phyloP scores from a whole-genome alignment of 768 basidiomycete species.

The Fomitopsis serialis region DNA sequence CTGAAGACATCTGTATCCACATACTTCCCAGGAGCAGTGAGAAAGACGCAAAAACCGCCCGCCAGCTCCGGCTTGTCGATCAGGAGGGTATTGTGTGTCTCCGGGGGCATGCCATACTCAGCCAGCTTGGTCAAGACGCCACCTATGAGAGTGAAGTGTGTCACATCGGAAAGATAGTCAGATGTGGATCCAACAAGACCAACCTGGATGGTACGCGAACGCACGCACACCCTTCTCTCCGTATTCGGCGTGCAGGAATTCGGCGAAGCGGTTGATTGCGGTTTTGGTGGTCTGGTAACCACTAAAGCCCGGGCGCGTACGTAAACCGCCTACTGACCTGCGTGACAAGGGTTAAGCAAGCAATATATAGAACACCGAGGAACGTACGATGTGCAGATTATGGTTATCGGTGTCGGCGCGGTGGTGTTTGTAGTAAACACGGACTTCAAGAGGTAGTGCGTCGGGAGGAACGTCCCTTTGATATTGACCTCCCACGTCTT shows the following conservation, averaged over 20 bases:
- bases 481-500: slow-evolving; percentile 37
- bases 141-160: not conserved
- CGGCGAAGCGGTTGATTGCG: slow-evolving; percentile 5
- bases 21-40: not conserved
- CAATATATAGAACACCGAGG: not conserved
- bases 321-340: not conserved
- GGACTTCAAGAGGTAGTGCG: not conserved
- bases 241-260: slow-evolving; percentile 6
- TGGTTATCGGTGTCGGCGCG: not conserved
- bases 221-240: slow-evolving; percentile 3
- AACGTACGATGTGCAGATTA: not conserved
- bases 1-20: not conserved
- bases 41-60: not conserved
- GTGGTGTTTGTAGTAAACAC: not conserved
- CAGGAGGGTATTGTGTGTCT: not conserved
- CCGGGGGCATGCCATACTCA: not conserved
- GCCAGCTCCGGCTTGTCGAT: not conserved
- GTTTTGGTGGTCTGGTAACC: slow-evolving; percentile 1
- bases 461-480: slow-evolving; percentile 26
- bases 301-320: not conserved
- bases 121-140: not conserved
- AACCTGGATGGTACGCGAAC: slow-evolving; percentile 1
- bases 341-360: too few species aligned
- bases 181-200: not conserved
- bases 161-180: not conserved